Evolutionary conservation across 805 yeast species (phyloP).

Genomic region (Yueomyces sinensis): DNA sequence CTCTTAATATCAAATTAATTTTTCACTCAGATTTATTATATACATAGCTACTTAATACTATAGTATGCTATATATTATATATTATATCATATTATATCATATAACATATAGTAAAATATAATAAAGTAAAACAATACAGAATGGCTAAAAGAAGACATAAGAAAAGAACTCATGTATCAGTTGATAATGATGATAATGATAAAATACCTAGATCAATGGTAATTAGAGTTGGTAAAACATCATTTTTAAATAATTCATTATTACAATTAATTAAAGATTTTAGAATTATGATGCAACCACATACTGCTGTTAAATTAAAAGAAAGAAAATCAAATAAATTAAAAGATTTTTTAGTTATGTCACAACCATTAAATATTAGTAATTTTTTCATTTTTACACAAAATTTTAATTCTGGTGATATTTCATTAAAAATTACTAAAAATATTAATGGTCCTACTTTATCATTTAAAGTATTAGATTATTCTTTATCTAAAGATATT

Average conservation of each 20-base stretch:
- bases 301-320: conserved; percentile 77
- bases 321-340: conserved; percentile 81
- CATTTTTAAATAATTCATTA: conserved; percentile 55
- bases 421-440: conserved; percentile 70
- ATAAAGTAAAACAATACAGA: neutral
- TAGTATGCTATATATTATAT: no score
- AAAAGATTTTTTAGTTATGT: conserved; percentile 94
- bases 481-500: conserved; percentile 75
- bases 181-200: conserved; percentile 49
- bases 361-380: conserved; percentile 89
- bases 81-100: no score
- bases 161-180: conserved; percentile 73
- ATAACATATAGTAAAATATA: no score
- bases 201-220: conserved; percentile 92
- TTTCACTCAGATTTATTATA: no score
- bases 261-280: conserved; percentile 78
- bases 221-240: conserved; percentile 54
- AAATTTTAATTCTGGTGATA: conserved; percentile 60
- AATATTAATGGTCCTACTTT: conserved; percentile 93
- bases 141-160: conserved; percentile 55
- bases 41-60: no score
- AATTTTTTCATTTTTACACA: conserved; percentile 83
- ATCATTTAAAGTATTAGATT: conserved; percentile 64
- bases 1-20: no score
- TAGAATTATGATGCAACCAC: conserved; percentile 88